Conservation (phyloP, 306 rosid genomes). For the Malus orientalis region DNA sequence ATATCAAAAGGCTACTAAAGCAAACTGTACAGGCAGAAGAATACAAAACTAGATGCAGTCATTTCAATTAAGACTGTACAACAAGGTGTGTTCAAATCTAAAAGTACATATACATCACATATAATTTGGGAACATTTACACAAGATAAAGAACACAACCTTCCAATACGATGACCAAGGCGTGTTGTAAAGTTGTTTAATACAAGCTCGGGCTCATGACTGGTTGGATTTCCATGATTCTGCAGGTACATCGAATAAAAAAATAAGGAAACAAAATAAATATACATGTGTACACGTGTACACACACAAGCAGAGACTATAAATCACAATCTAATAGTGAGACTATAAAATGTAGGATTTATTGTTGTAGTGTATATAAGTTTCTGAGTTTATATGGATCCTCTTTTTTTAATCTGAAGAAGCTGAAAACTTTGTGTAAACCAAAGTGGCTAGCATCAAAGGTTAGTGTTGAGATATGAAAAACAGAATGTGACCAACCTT, state of each 20-base stretch:
- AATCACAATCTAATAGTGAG: not conserved
- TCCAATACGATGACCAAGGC: slow-evolving; percentile 85
- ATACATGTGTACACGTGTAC: not conserved
- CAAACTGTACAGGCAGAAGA: not conserved
- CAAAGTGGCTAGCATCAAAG: not conserved
- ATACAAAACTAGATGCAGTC: not conserved
- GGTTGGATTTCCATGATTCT: slow-evolving; percentile 96
- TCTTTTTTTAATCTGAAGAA: not conserved
- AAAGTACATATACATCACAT: not conserved
- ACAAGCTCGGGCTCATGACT: slow-evolving; percentile 88
- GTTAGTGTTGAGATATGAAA: not conserved
- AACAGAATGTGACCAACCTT: slow-evolving; percentile 38
- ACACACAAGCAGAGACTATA: not conserved
- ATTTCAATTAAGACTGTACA: not conserved
- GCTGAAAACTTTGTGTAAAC: not conserved
- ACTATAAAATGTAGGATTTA: not conserved
- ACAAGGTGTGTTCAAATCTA: not conserved
- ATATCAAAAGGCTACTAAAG: not conserved
- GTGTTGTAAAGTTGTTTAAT: slow-evolving; percentile 65
- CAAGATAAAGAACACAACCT: slow-evolving; percentile 40
- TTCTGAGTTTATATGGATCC: not conserved
- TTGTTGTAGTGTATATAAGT: not conserved
- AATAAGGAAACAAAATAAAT: not conserved
- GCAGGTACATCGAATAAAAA: slow-evolving; percentile 15
- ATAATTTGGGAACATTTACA: not conserved